Evolutionary conservation across 108 stramenopile genomes (phyloP).

Genomic region (Skeletonema menzelii): DNA sequence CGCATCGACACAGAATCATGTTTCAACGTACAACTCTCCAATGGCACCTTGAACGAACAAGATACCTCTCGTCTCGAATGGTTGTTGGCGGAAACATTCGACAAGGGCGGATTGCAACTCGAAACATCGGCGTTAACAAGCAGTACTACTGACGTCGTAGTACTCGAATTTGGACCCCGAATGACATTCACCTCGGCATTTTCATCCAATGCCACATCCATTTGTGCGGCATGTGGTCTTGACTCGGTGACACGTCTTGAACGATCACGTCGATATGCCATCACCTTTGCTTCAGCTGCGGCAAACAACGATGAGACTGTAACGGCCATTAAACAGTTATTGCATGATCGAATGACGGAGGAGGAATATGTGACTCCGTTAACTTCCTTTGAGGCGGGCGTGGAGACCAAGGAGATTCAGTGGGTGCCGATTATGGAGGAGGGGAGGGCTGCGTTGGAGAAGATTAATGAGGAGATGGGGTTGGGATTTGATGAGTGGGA

Average conservation of each 20-base stretch:
- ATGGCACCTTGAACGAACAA: constrained; percentile 15
- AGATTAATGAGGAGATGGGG: constrained; percentile 88
- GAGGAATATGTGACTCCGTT: constrained; percentile 83
- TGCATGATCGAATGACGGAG: constrained; percentile 99
- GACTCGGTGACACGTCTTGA: constrained; percentile 78
- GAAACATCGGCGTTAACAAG: constrained; percentile 57
- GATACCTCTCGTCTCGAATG: constrained; percentile 73
- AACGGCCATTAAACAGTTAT: constrained; percentile 50
- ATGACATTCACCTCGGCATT: constrained; percentile 97
- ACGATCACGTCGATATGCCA: constrained; percentile 78
- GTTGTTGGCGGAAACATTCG: constrained; percentile 94
- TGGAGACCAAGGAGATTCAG: constrained; percentile 60
- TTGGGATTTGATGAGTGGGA: constrained; percentile 99
- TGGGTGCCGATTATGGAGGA: constrained; percentile 91
- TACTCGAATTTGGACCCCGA: constrained; percentile 97
- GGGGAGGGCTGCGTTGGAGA: constrained; percentile 90
- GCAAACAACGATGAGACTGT: constrained; percentile 40
- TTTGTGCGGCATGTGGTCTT: constrained; percentile 87
- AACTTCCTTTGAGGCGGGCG: constrained; percentile 81
- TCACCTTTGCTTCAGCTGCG: constrained; percentile 28
- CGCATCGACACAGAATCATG: constrained; percentile 75
- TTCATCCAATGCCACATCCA: constrained; percentile 93
- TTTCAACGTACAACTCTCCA: constrained; percentile 70
- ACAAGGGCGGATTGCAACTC: constrained; percentile 57
- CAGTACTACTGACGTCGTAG: constrained; percentile 25